Percentiles rank a stretch among this genome's conserved stretches.
These are phyloP conservation scores for Violaceomyces palustris DNA, from an alignment of 1,284 basidiomycete genomes.

Conservation along the genomic window DNA sequence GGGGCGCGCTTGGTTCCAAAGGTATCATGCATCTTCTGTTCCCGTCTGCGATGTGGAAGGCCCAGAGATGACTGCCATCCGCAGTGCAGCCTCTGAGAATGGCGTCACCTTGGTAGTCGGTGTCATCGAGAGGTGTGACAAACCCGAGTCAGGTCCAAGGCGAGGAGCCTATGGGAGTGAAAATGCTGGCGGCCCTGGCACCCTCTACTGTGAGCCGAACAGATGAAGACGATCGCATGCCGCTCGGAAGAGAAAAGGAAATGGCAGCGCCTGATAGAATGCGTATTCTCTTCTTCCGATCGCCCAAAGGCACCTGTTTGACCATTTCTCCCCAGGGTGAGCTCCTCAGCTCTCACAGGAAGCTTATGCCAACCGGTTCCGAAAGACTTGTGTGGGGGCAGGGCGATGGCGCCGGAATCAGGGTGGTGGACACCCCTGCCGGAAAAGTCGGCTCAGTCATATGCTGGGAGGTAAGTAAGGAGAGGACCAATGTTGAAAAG, in stretches of 20 bases:
- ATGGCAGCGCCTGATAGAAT: too few relatives aligned
- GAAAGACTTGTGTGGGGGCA: constrained; percentile 69
- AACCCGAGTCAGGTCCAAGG: constrained; percentile 11
- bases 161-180: constrained; percentile 15
- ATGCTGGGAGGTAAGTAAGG: constrained; percentile 26
- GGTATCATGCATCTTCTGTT: constrained; percentile 22
- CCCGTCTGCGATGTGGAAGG: constrained; percentile 25
- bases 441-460: constrained; percentile 16
- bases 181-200: constrained; percentile 57
- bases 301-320: constrained; percentile 60
- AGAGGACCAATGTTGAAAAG: too few relatives aligned
- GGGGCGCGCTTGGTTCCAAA: constrained; percentile 26
- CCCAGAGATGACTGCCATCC: constrained; percentile 15
- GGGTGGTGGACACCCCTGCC: constrained; percentile 47
- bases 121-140: constrained; percentile 61
- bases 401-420: constrained; percentile 51
- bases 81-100: constrained; percentile 18
- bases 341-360: constrained; percentile 65
- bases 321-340: constrained; percentile 63
- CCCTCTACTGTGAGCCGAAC: constrained; percentile 61
- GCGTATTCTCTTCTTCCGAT: too few relatives aligned
- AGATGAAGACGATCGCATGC: too few relatives aligned
- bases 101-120: constrained; percentile 60
- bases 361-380: constrained; percentile 66
- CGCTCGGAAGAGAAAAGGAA: too few relatives aligned